phyloP scores from a whole-genome alignment of 1,284 basidiomycete species.

The Chalciporus sp. region DNA sequence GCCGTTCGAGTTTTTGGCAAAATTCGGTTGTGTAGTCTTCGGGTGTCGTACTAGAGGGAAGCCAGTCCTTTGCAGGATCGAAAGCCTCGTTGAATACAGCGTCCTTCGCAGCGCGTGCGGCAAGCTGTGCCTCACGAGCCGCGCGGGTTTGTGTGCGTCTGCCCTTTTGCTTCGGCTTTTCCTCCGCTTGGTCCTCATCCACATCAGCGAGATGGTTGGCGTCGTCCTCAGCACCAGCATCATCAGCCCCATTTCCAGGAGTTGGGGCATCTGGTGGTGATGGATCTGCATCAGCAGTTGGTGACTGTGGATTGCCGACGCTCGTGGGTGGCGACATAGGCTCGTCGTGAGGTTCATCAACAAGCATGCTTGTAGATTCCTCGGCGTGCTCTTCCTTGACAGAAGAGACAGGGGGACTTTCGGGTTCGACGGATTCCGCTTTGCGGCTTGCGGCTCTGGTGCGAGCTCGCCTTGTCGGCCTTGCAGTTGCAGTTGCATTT shows the following conservation, averaged over 20 bases:
- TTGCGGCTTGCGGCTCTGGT: slow-evolving; percentile 19
- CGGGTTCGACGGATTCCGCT: slow-evolving; percentile 28
- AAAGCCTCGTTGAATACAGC: slow-evolving; percentile 69
- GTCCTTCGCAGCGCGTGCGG: slow-evolving; percentile 58
- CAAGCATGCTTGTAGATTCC: slow-evolving; percentile 19
- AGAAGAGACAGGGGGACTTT: slow-evolving; percentile 12
- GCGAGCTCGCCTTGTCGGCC: slow-evolving; percentile 16
- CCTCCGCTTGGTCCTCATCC: slow-evolving; percentile 22
- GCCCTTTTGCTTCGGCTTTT: slow-evolving; percentile 45
- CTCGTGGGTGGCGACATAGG: slow-evolving; percentile 36
- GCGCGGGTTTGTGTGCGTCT: slow-evolving; percentile 52
- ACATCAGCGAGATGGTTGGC: slow-evolving; percentile 8
- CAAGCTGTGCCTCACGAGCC: slow-evolving; percentile 54
- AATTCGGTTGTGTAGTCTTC: slow-evolving; percentile 85
- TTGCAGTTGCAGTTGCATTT: slow-evolving; percentile 36
- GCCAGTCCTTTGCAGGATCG: slow-evolving; percentile 73
- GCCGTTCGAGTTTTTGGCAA: slow-evolving; percentile 85
- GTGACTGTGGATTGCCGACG: slow-evolving; percentile 22
- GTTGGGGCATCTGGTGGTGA: background rate
- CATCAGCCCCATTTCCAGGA: slow-evolving; percentile 10
- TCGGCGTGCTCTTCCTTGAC: slow-evolving; percentile 37
- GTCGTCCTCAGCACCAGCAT: slow-evolving; percentile 18
- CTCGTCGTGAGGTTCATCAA: slow-evolving; percentile 1
- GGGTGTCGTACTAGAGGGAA: slow-evolving; percentile 69
- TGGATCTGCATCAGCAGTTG: slow-evolving; percentile 16